Conservation (phyloP, 768 basidiomycete species). For the Boletus sensibilis region DNA sequence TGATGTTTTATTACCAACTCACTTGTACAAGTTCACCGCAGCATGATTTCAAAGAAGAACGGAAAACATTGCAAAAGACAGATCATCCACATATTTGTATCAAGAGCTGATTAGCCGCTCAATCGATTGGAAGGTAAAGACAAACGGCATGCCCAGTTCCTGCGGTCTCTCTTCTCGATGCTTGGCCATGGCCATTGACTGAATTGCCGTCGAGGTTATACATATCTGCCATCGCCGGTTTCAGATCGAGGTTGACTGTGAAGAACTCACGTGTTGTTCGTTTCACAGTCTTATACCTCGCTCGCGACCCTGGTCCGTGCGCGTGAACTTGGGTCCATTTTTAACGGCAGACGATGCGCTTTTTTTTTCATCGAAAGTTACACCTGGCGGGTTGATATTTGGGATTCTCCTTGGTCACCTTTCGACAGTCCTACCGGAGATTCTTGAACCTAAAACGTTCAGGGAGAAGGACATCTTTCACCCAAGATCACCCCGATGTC, state of each 20-base stretch:
- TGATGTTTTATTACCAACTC: neutral
- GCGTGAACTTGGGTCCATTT: constrained; percentile 28
- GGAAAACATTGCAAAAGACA: neutral
- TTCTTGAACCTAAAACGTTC: constrained; percentile 54
- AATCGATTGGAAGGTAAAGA: constrained; percentile 43
- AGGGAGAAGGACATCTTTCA: constrained; percentile 61
- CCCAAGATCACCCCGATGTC: constrained; percentile 64
- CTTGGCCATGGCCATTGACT: constrained; percentile 16
- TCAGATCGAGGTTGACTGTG: constrained; percentile 45
- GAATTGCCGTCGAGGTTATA: constrained; percentile 26
- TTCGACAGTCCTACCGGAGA: constrained; percentile 33
- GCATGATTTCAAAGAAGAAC: neutral
- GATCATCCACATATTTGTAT: constrained; percentile 33
- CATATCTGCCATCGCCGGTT: constrained; percentile 30
- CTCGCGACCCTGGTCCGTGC: constrained; percentile 50
- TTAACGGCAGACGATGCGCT: neutral
- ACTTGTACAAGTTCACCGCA: neutral
- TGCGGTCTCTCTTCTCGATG: constrained; percentile 52
- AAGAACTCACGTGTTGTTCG: constrained; percentile 18
- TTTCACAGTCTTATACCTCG: constrained; percentile 29
- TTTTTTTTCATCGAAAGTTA: constrained; percentile 56
- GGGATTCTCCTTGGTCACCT: constrained; percentile 43
- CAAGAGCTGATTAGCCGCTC: constrained; percentile 73
- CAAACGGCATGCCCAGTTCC: constrained; percentile 73
- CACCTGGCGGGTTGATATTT: constrained; percentile 76